These are phyloP conservation scores for Gelatoporia subvermispora DNA, from an alignment of 768 basidiomycete species.

Conservation along the genomic window DNA sequence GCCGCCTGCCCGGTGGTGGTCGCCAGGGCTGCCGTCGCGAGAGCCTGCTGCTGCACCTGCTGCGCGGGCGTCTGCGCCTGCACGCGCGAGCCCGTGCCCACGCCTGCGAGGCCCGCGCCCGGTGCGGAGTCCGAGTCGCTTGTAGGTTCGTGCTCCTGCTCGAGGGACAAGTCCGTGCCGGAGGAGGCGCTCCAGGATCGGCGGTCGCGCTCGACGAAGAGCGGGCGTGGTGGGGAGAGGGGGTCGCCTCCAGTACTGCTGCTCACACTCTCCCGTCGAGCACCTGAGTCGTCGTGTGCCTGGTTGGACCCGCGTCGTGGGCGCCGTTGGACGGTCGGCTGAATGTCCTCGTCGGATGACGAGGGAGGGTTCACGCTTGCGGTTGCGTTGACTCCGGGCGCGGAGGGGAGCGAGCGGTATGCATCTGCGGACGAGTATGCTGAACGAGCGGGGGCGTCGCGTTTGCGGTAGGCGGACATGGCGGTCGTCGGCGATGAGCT, in stretches of 20 bases:
- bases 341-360: slow-evolving; percentile 19
- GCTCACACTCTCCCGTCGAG: neutral
- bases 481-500: slow-evolving; percentile 1
- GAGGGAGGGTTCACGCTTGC: slow-evolving; percentile 4
- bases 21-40: neutral
- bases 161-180: slow-evolving; percentile 9
- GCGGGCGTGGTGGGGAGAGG: slow-evolving; percentile 32
- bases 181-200: slow-evolving; percentile 15
- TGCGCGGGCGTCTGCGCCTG: slow-evolving; percentile 1
- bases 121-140: slow-evolving; percentile 22
- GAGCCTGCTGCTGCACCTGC: neutral
- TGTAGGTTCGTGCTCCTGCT: slow-evolving; percentile 13
- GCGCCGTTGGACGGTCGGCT: slow-evolving; percentile 10
- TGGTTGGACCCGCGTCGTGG: neutral
- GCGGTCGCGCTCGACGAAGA: slow-evolving; percentile 30
- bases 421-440: slow-evolving; percentile 23
- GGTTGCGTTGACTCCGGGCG: slow-evolving; percentile 12
- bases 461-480: slow-evolving; percentile 12
- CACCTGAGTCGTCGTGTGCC: neutral
- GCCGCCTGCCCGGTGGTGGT: slow-evolving; percentile 8
- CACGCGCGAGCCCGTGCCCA: slow-evolving; percentile 3
- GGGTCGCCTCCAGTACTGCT: slow-evolving; percentile 5
- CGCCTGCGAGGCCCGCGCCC: slow-evolving; percentile 5
- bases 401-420: slow-evolving; percentile 19
- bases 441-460: slow-evolving; percentile 12